A percentile compares a stretch with the other conserved stretches of the same genome.
These are phyloP conservation scores for Erodium moschatum DNA, from an alignment of 441 rosid genomes.

Conservation along the genomic window DNA sequence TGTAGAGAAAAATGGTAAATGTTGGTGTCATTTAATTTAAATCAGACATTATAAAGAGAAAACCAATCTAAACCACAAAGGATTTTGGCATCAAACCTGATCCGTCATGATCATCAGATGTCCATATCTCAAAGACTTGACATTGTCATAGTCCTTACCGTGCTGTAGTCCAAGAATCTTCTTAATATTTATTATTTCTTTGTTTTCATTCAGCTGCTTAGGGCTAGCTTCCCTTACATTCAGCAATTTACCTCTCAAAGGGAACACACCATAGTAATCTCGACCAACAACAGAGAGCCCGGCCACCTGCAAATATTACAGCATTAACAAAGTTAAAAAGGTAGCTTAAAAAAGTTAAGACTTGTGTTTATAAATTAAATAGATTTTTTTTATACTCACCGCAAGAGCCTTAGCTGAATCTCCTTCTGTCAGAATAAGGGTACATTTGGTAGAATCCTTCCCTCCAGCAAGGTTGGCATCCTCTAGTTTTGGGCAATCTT, in stretches of 20 bases:
- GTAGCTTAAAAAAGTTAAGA: neutral
- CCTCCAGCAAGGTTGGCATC: slow-evolving; percentile 95
- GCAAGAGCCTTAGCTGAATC: slow-evolving; percentile 96
- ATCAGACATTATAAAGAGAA: neutral
- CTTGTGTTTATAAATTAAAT: neutral
- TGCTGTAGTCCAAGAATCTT: slow-evolving; percentile 94
- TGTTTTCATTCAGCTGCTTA: slow-evolving; percentile 70
- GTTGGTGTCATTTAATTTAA: neutral
- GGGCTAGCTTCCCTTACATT: slow-evolving; percentile 90
- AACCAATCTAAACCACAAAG: neutral
- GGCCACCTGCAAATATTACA: slow-evolving; percentile 43
- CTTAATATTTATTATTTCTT: slow-evolving; percentile 73
- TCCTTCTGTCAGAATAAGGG: slow-evolving; percentile 94
- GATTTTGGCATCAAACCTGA: slow-evolving; percentile 40
- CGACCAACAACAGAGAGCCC: slow-evolving; percentile 68
- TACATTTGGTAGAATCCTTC: slow-evolving; percentile 58
- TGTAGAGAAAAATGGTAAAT: slow-evolving; percentile 26
- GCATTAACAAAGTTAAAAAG: neutral
- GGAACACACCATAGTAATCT: slow-evolving; percentile 74
- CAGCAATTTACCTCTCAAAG: slow-evolving; percentile 80
- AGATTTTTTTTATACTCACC: slow-evolving; percentile 33
- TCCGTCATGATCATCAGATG: slow-evolving; percentile 98
- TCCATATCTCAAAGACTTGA: slow-evolving; percentile 84
- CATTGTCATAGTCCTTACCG: slow-evolving; percentile 46
- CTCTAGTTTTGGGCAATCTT: slow-evolving; percentile 61